Percentiles rank a stretch among this genome's conserved stretches.
These are phyloP conservation scores for Calamus simplicifolius DNA, from an alignment of 176 grass and related monocot species.

Conservation along the genomic window DNA sequence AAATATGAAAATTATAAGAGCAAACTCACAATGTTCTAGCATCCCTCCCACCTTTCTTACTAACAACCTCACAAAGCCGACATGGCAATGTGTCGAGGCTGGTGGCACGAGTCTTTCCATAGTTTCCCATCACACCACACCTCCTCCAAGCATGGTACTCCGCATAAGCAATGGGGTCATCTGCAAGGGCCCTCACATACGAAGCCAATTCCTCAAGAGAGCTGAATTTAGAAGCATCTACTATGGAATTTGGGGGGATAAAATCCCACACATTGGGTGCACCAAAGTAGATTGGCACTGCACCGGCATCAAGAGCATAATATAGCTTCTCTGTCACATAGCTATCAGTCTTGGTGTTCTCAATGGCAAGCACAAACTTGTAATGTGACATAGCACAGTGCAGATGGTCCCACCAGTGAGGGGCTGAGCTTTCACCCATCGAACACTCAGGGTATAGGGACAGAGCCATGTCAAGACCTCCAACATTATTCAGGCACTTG, in stretches of 20 bases:
- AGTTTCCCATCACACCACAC: slow-evolving; percentile 71
- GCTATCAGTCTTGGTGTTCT: slow-evolving; percentile 75
- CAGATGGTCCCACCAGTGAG: slow-evolving; percentile 83
- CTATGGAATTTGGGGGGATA: slow-evolving; percentile 74
- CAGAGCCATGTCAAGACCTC: slow-evolving; percentile 54
- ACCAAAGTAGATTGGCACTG: slow-evolving; percentile 91
- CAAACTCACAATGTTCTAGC: slow-evolving; percentile 37
- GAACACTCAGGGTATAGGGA: slow-evolving; percentile 70
- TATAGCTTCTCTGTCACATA: slow-evolving; percentile 93
- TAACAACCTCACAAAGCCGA: slow-evolving; percentile 67
- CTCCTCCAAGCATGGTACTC: slow-evolving; percentile 95
- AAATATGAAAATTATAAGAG: slow-evolving; percentile 4
- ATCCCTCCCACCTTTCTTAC: slow-evolving; percentile 57
- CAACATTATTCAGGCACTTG: slow-evolving; percentile 85
- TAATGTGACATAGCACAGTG: slow-evolving; percentile 92
- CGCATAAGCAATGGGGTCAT: slow-evolving; percentile 71
- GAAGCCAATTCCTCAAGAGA: slow-evolving; percentile 54
- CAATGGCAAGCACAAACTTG: slow-evolving; percentile 95
- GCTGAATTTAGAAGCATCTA: slow-evolving; percentile 77
- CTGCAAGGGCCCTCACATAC: slow-evolving; percentile 65
- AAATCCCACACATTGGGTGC: slow-evolving; percentile 83
- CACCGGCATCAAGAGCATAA: slow-evolving; percentile 76
- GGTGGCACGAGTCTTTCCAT: slow-evolving; percentile 57
- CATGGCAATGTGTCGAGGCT: slow-evolving; percentile 82
- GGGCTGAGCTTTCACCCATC: slow-evolving; percentile 19